These are phyloP conservation scores for Hortiboletus flavorubellus DNA, from an alignment of 768 basidiomycete species.

Conservation along the genomic window DNA sequence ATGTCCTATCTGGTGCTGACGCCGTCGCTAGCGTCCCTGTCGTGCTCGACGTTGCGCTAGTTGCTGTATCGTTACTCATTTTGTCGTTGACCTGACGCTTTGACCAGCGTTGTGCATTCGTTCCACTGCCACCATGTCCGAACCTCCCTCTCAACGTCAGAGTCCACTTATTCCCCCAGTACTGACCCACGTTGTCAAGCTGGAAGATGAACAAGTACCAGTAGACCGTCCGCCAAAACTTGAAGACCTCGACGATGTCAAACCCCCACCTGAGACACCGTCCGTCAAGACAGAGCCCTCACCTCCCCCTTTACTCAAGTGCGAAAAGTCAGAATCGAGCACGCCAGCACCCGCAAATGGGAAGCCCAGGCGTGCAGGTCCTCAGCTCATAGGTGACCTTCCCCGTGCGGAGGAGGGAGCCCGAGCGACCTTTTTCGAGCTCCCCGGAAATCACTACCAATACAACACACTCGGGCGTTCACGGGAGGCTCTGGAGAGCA, in stretches of 20 bases:
- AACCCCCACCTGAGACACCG: conserved; percentile 27
- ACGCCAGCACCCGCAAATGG: conserved; percentile 35
- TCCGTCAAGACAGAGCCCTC: conserved; percentile 30
- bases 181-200: conserved; percentile 12
- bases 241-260: conserved; percentile 24
- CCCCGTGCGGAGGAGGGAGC: conserved; percentile 76
- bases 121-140: conserved; percentile 29
- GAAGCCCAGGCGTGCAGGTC: conserved; percentile 37
- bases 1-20: conserved; percentile 13
- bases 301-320: conserved; percentile 29
- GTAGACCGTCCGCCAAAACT: conserved; percentile 12
- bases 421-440: conserved; percentile 65
- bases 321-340: conserved; percentile 34
- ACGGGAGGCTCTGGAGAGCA: conserved; percentile 85
- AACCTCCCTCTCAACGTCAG: conserved; percentile 26
- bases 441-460: conserved; percentile 82
- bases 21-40: conserved; percentile 8
- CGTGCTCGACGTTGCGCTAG: conserved; percentile 20
- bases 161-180: conserved; percentile 21
- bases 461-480: conserved; percentile 83
- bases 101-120: conserved; percentile 16
- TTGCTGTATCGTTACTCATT: conserved; percentile 22
- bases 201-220: conserved; percentile 6
- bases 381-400: conserved; percentile 78
- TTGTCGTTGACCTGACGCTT: conserved; percentile 18